Evolutionary conservation across 2,329 filamentous ascomycete genomes (phyloP).

Genomic region (Hypoxylon sp.): DNA sequence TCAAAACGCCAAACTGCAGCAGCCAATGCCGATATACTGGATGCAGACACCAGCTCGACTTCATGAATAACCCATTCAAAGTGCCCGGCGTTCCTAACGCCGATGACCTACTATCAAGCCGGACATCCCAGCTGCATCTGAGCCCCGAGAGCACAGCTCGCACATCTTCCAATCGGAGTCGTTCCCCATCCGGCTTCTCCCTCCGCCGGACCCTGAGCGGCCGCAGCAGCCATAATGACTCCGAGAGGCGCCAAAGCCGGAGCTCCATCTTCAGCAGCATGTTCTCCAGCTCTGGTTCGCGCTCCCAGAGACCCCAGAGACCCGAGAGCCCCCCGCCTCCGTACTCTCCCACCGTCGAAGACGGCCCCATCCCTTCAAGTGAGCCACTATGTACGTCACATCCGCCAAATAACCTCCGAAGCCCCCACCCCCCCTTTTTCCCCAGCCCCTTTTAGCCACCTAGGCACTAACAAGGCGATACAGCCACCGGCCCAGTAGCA

Average conservation of each 20-base stretch:
- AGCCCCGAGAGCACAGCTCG: constrained; percentile 12
- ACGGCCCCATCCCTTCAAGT: constrained; percentile 17
- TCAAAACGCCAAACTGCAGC: constrained; percentile 23
- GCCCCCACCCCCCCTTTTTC: neutral
- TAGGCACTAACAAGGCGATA: constrained; percentile 2
- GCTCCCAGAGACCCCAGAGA: constrained; percentile 30
- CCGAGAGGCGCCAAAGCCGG: constrained; percentile 23
- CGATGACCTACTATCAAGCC: constrained; percentile 2
- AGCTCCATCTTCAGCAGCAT: constrained; percentile 11
- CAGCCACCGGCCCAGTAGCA: neutral
- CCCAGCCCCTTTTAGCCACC: too few species aligned
- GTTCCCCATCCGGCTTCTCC: constrained; percentile 37
- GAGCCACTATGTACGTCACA: neutral
- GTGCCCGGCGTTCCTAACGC: neutral
- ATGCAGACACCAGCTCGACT: constrained; percentile 20
- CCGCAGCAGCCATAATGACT: constrained; percentile 29
- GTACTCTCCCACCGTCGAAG: constrained; percentile 33
- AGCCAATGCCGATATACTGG: constrained; percentile 19
- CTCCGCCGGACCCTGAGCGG: constrained; percentile 34
- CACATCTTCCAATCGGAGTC: constrained; percentile 12
- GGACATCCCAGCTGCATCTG: neutral
- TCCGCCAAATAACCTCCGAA: neutral
- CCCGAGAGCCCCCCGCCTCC: constrained; percentile 44
- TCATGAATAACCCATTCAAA: constrained; percentile 36
- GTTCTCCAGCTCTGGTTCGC: constrained; percentile 19